phyloP scores from a whole-genome alignment of 306 rosid species.

The Cicer yamashitae region DNA sequence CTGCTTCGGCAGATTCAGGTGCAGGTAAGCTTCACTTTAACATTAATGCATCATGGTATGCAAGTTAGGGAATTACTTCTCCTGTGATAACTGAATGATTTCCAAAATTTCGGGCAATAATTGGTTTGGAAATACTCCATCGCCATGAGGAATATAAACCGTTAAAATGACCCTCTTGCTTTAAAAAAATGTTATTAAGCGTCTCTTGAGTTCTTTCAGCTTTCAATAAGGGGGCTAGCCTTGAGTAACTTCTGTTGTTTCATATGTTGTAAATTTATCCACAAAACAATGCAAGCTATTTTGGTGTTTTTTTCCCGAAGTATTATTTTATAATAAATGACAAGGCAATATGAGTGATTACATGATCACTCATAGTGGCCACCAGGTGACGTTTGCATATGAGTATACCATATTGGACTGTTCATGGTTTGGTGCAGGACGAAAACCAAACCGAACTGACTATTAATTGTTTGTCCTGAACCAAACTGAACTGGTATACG shows the following conservation, averaged over 20 bases:
- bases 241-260: slow-evolving; percentile 16
- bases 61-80: slow-evolving; percentile 27
- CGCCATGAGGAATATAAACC: slow-evolving; percentile 2
- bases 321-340: slow-evolving; percentile 20
- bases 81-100: slow-evolving; percentile 1
- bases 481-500: too few species aligned
- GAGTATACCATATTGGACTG: not conserved
- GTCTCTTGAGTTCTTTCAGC: slow-evolving; percentile 19
- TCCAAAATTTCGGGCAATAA: slow-evolving; percentile 20
- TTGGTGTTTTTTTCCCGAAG: not conserved
- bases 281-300: not conserved
- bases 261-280: slow-evolving; percentile 30
- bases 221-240: slow-evolving; percentile 21
- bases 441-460: too few species aligned
- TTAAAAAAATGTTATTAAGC: not conserved
- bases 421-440: too few species aligned
- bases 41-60: slow-evolving; percentile 11
- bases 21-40: slow-evolving; percentile 58
- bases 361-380: not conserved
- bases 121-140: slow-evolving; percentile 29
- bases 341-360: not conserved
- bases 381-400: not conserved
- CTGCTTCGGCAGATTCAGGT: slow-evolving; percentile 63
- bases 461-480: too few species aligned
- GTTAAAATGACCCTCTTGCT: slow-evolving; percentile 1